These are phyloP conservation scores for Wilcoxina mikolae DNA, from an alignment of 495 filamentous ascomycete species.

Conservation along the genomic window DNA sequence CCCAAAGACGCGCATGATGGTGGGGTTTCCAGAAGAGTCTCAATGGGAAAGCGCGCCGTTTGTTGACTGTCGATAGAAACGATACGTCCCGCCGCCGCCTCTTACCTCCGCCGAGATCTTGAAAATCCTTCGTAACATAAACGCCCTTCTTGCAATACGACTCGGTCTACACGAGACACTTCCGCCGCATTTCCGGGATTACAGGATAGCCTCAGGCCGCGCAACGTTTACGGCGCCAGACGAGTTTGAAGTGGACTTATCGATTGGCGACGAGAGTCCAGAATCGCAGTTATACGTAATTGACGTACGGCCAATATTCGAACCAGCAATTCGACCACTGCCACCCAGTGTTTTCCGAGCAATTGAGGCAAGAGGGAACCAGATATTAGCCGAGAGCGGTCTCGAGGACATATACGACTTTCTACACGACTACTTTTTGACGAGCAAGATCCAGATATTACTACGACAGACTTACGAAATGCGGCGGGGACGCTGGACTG, in stretches of 20 bases:
- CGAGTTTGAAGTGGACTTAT: conserved; percentile 89
- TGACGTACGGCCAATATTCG: conserved; percentile 73
- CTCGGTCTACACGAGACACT: conserved; percentile 62
- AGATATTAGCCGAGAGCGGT: conserved; percentile 46
- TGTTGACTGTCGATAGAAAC: conserved; percentile 37
- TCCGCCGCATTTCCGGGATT: conserved; percentile 56
- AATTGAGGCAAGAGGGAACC: conserved; percentile 58
- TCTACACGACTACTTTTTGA: conserved; percentile 70
- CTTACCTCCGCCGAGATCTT: conserved; percentile 51
- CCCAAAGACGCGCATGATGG: conserved; percentile 33
- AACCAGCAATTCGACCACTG: conserved; percentile 46
- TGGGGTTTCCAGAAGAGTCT: conserved; percentile 24
- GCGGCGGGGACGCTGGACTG: conserved; percentile 52
- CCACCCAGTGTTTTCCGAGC: conserved; percentile 44
- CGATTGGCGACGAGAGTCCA: conserved; percentile 66
- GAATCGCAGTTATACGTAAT: conserved; percentile 79
- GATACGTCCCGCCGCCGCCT: conserved; percentile 61
- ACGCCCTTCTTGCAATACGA: conserved; percentile 65
- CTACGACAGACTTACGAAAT: conserved; percentile 60
- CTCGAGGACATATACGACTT: conserved; percentile 65
- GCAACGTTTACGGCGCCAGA: conserved; percentile 68
- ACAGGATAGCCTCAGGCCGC: conserved; percentile 58
- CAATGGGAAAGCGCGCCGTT: conserved; percentile 18
- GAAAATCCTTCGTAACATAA: conserved; percentile 59
- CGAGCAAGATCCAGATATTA: conserved; percentile 70